Base-by-base conservation (phyloP, 2,329 filamentous ascomycete genomes). In the Penicillium sp. region DNA sequence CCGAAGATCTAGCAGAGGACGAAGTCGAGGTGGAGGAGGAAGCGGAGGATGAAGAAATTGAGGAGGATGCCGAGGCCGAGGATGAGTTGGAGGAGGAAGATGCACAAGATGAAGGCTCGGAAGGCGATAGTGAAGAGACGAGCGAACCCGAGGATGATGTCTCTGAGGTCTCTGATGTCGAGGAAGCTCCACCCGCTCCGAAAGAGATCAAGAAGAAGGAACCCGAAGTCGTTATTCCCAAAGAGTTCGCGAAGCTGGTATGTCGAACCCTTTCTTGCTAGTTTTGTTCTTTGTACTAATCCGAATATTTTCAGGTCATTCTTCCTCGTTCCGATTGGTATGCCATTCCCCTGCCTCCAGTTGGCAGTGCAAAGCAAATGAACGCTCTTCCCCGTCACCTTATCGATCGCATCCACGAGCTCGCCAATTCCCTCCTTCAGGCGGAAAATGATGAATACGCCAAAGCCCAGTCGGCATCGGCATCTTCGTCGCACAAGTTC, bases 401-500 rank as follows among this genome's bases (percentile, higher is more conserved):
- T 22, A 76, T 89, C 61, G 83, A 88, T 49, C 84, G 83, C 51
- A 75, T 89, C n/a, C 81, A 78, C 57, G 80, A 87, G 15, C 88
- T 96, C 76, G 93, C 92, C 3, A 86, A 87, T 64, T 83, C 85
- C 10, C 83, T 98, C 7, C 81, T 98, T 22, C 89, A 96, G 58
- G 83, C 87, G 28, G 95, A 99, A 74, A 90, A 90, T 64, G 84
- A 86, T 44, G 83, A 86, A 51, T 99, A 97, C 79, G 84, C 85
- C 59, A 86, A 88, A 28, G 89, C 85, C 44, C 85, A 92, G 67
- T 84, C 92, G 68, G 82, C 91, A 59, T 88, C 91, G 7, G 88
- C 91, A 55, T 92, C 92, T 28, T 95, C 94, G 2, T 94, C 93
- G 44, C 91, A 96, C 78, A 96, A 93, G 76, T 99, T 99, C 82